These are phyloP conservation scores for Colletotrichum orbiculare DNA, from an alignment of 2,329 filamentous ascomycete genomes.

Conservation along the genomic window DNA sequence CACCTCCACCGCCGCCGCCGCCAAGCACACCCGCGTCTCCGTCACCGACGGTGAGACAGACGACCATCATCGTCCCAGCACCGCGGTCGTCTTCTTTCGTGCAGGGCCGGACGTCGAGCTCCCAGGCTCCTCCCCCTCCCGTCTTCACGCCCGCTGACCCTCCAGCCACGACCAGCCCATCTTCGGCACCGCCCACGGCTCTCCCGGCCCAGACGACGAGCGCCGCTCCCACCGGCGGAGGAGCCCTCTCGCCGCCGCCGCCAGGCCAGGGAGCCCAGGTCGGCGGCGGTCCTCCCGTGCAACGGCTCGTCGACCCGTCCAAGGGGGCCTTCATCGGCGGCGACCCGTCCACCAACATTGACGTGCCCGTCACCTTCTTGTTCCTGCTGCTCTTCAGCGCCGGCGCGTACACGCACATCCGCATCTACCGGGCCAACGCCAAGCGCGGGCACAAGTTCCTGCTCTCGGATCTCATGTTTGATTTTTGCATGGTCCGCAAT, in stretches of 20 bases:
- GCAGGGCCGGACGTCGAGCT: too few relatives aligned
- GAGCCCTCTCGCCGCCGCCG: conserved; percentile 9
- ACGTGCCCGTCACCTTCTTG: conserved; percentile 41
- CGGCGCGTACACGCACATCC: conserved; percentile 42
- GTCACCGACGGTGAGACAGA: too few relatives aligned
- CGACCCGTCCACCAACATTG: conserved; percentile 31
- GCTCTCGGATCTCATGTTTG: conserved; percentile 50
- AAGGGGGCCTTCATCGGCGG: conserved; percentile 28
- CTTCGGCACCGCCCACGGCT: conserved; percentile 9
- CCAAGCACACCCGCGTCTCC: not conserved
- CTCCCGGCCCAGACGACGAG: conserved; percentile 25
- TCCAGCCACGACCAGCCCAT: not conserved
- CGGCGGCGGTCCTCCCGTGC: conserved; percentile 3
- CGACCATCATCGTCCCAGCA: too few relatives aligned
- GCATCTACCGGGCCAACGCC: conserved; percentile 43
- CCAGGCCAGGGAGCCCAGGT: conserved; percentile 8
- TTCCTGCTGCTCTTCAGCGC: conserved; percentile 42
- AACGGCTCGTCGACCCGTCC: conserved; percentile 24
- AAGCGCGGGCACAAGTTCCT: conserved; percentile 52
- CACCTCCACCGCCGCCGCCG: not conserved
- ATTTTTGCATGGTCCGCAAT: conserved; percentile 50
- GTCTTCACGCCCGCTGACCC: conserved; percentile 7
- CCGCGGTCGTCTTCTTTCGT: too few relatives aligned
- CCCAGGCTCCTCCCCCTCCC: not conserved
- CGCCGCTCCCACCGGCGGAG: not conserved